phyloP scores from a whole-genome alignment of 106 monocot species.

The Apostasia ramifera region DNA sequence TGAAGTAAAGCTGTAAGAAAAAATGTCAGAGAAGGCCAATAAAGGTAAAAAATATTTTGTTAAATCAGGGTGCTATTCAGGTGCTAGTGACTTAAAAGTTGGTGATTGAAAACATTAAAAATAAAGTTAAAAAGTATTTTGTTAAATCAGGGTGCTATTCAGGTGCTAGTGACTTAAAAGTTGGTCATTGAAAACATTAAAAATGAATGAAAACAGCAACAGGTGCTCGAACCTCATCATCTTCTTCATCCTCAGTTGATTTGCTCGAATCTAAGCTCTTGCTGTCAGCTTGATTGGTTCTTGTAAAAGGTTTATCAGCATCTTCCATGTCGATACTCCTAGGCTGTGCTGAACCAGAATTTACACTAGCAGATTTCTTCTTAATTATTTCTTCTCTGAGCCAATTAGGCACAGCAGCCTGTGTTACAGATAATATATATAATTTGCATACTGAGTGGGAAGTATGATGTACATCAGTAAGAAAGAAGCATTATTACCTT shows the following conservation, averaged over 20 bases:
- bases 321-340: conserved; percentile 35
- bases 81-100: no score
- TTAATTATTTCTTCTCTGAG: conserved; percentile 94
- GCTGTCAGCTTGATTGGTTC: conserved; percentile 44
- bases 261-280: conserved; percentile 70
- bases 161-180: no score
- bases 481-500: conserved; percentile 26
- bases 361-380: conserved; percentile 55
- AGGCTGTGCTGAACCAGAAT: conserved; percentile 18
- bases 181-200: background rate
- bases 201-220: background rate
- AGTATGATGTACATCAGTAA: background rate
- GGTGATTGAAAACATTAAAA: background rate
- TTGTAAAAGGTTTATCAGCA: conserved; percentile 35
- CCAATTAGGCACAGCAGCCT: conserved; percentile 95
- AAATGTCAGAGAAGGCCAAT: no score
- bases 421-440: conserved; percentile 10
- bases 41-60: background rate
- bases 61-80: no score
- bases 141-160: no score
- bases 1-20: no score
- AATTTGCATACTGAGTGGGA: background rate
- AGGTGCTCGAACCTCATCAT: conserved; percentile 62
- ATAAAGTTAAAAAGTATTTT: background rate
- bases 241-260: conserved; percentile 72